Evolutionary conservation across 257 asterid genomes (phyloP), one percentile per base, ranked within the genome.

Genomic region (Cynanchum wilfordii): DNA sequence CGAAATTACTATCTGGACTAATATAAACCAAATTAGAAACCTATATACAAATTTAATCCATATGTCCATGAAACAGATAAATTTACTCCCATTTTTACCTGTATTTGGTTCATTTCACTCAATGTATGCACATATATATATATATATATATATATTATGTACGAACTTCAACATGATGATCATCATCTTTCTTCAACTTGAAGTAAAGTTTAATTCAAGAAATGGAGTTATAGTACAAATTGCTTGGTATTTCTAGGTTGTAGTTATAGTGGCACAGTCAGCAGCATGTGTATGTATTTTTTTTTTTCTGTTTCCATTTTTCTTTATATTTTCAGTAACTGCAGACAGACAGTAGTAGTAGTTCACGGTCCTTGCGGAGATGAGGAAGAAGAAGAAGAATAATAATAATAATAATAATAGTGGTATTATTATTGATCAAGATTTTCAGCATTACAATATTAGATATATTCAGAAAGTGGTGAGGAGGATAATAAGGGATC

Each of bases 191-290:
- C 59, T 54, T 54, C 59, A 56, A 56, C 16, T 56, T 16, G 16
- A 16, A 70, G 12, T 24, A 36, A 60, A 22, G 70, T 60, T 72
- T 47, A 59, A 62, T 63, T 66, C 19, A 58, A 75, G 71, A 65
- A 60, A 75, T 58, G 40, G 36, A 36, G 38, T 55, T 15, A 27
- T 33, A 36, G 38, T 55, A 29, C 71, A 66, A 44, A 24, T 25
- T 58, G 59, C 72, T 20, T 27, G 1, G 67, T 59, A 62, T 72
- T 64, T 58, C 30, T 58, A 75, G 72, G 54, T 5, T 25, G 42
- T 38, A 76, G 38, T 77, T 36, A 70, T 40, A 50, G 75, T 65
- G 71, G 75, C 73, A 74, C 45, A 70, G 84, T 80, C 77, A 77
- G 84, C 84, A 64, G 24, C 81, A 77, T 73, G 84, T 77, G 82